Percentiles rank a stretch among this genome's conserved stretches.
Evolutionary conservation across 169 alveolate genomes (phyloP).

Genomic region (Cardiosporidium cionae): DNA sequence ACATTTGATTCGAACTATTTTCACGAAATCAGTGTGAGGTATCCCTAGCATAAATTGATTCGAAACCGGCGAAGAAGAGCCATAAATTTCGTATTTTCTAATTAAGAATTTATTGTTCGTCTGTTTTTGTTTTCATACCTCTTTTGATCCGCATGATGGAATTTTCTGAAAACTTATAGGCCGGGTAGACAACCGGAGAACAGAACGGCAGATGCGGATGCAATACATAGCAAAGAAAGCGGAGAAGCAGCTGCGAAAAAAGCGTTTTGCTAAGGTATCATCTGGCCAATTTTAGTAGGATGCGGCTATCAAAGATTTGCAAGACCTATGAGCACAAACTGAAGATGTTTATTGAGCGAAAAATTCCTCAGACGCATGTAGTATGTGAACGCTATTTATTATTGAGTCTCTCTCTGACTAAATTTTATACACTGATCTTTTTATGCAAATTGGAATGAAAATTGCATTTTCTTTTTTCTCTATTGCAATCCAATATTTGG

Average conservation of each 20-base stretch:
- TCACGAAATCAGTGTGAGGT: neutral
- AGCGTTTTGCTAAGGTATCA: constrained; percentile 7
- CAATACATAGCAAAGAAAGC: neutral
- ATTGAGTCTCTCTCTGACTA: no score
- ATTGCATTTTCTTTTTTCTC: no score
- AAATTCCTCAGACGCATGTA: no score
- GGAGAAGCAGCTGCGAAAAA: constrained; percentile 19
- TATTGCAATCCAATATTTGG: no score
- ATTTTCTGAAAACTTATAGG: neutral
- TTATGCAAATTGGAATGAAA: no score
- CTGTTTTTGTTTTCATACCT: neutral
- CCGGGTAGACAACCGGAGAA: constrained; percentile 25
- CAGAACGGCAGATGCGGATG: constrained; percentile 16
- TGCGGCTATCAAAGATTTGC: no score
- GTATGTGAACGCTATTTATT: no score
- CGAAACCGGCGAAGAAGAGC: no score
- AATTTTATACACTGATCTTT: no score
- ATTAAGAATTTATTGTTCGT: neutral
- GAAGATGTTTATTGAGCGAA: no score
- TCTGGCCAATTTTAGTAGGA: constrained; percentile 28
- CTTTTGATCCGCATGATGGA: neutral
- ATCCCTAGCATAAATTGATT: neutral
- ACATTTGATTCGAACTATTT: constrained; percentile 36
- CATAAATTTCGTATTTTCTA: neutral
- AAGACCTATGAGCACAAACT: no score